Conservation (phyloP, 148 eudicot genomes). For the Amaranthus hypochondriacus region DNA sequence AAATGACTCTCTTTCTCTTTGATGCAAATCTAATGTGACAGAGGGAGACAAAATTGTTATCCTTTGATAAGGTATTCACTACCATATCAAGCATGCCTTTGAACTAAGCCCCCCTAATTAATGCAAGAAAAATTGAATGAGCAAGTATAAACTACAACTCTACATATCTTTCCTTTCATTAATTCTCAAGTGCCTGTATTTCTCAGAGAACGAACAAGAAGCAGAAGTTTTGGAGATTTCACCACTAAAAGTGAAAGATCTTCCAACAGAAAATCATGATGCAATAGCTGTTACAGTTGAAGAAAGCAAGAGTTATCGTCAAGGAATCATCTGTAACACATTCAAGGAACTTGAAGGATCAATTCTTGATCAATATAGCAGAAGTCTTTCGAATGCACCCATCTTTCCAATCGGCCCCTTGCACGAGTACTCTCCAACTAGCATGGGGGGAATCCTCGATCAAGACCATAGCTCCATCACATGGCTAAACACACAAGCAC, state of each 20-base stretch:
- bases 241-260: constrained; percentile 43
- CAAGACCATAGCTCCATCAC: constrained; percentile 32
- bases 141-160: background rate
- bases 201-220: constrained; percentile 20
- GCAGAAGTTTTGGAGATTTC: constrained; percentile 33
- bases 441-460: constrained; percentile 11
- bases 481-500: constrained; percentile 41
- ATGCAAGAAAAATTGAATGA: background rate
- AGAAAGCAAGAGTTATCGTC: constrained; percentile 24
- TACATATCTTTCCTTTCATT: background rate
- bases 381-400: constrained; percentile 20
- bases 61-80: too few species aligned
- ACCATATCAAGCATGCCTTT: too few species aligned
- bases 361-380: constrained; percentile 16
- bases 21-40: too few species aligned
- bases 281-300: constrained; percentile 17
- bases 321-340: constrained; percentile 41
- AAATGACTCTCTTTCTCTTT: too few species aligned
- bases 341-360: constrained; percentile 39
- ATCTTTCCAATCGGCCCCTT: constrained; percentile 39
- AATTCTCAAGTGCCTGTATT: background rate
- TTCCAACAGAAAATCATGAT: constrained; percentile 31
- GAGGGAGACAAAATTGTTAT: too few species aligned
- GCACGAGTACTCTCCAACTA: constrained; percentile 31
- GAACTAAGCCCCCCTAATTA: background rate